Evolutionary conservation across 768 basidiomycete species (phyloP), one percentile per base, ranked within the genome.

Genomic region (Lentinus tigrinus): DNA sequence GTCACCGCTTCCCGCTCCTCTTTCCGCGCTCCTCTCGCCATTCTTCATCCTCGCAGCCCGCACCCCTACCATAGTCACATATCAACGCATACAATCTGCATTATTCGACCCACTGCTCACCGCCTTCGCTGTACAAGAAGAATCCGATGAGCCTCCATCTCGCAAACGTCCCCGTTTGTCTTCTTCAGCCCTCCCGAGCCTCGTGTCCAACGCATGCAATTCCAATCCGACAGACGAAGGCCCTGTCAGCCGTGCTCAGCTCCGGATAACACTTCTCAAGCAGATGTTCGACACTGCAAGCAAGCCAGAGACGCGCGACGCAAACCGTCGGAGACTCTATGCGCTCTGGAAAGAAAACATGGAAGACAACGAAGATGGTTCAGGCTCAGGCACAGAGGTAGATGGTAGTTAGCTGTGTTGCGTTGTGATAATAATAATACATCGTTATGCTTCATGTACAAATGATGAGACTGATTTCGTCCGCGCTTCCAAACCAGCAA

Each of bases 251-350:
- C 71, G 65, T 13, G 60, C 61, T 0, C 62, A 66, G n/a, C 66
- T 92, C 46, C 81, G 79, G 60, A 80, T 77, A 57, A 78, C 75
- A 47, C 62, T 96, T 9, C 72, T 93, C 57, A 76, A 79, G 63
- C 75, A 72, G 40, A 63, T 96, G 43, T 95, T 96, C 66, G 81
- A 87, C 17, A 73, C 85, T 31, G 93, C 94, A 34, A 87, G 91
- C 65, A 76, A 82, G 37, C 77, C 84, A 58, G 84, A 87, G n/a
- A 87, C 90, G 39, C 81, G 83, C 66, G 91, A 93, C 63, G 75
- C 85, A 6, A 94, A 89, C 71, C 81, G 95, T 64, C 77, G 91
- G 72, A 92, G 84, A 76, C 80, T 98, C 74, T 96, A 95, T 69
- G 79, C 79, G 5, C 71, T 94, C 26, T 96, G 91, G 84, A 89